These are phyloP conservation scores for Candida sanyaensis DNA, from an alignment of 1,139 yeast species.

Conservation along the genomic window DNA sequence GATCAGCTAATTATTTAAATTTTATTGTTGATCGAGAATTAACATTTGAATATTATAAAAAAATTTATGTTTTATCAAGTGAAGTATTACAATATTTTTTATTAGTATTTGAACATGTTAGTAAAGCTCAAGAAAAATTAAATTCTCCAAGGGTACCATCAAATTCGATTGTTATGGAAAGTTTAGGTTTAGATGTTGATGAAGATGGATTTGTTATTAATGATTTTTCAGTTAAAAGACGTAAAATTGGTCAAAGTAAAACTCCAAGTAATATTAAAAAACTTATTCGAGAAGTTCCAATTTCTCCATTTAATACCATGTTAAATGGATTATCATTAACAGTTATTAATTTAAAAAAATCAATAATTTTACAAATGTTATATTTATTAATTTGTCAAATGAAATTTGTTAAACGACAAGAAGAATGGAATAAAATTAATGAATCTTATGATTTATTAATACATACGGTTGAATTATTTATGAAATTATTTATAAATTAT, in stretches of 20 bases:
- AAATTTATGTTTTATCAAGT: constrained; percentile 38
- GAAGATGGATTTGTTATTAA: constrained; percentile 52
- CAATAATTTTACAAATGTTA: constrained; percentile 47
- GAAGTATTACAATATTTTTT: constrained; percentile 44
- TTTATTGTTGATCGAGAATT: constrained; percentile 49
- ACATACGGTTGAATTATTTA: constrained; percentile 37
- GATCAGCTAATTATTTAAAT: constrained; percentile 48
- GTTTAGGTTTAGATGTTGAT: constrained; percentile 38
- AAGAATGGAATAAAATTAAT: constrained; percentile 17
- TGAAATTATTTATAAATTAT: constrained; percentile 42
- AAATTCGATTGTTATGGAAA: constrained; percentile 30
- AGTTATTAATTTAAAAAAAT: constrained; percentile 46
- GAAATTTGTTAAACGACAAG: constrained; percentile 31
- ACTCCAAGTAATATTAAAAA: constrained; percentile 11
- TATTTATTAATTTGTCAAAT: constrained; percentile 44
- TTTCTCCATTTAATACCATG: constrained; percentile 45
- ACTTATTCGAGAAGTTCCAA: constrained; percentile 31
- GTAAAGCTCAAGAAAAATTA: constrained; percentile 20
- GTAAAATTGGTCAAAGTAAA: constrained; percentile 20
- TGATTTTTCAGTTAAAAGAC: constrained; percentile 46
- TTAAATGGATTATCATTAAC: constrained; percentile 49
- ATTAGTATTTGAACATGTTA: constrained; percentile 37
- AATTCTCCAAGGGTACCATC: constrained; percentile 21
- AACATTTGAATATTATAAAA: constrained; percentile 36
- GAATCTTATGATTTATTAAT: constrained; percentile 29